Conservation (phyloP, 352 stramenopile genomes). For the Globisporangium okanoganense region DNA sequence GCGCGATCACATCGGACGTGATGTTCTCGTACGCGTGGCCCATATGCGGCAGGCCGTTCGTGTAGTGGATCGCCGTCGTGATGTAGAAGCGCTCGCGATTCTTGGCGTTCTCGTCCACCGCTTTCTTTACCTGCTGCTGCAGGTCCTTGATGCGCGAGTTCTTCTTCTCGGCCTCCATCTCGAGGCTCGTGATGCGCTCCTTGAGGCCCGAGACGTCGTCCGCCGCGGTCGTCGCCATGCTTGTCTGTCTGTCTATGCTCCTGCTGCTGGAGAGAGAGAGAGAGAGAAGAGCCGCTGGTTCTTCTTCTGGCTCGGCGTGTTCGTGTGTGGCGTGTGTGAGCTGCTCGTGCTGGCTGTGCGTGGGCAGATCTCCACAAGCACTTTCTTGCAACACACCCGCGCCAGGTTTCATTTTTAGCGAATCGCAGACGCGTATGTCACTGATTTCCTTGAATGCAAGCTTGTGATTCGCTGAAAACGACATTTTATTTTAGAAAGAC, state of each 20-base stretch:
- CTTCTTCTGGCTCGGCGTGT: no score
- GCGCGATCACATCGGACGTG: constrained; percentile 94
- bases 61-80: constrained; percentile 99
- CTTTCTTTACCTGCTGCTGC: constrained; percentile 44
- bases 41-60: constrained; percentile 96
- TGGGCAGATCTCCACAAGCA: neutral
- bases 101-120: constrained; percentile 34
- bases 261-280: neutral
- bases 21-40: constrained; percentile 99
- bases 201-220: constrained; percentile 25
- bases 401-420: neutral
- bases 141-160: constrained; percentile 25
- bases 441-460: neutral
- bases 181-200: constrained; percentile 38
- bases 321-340: neutral
- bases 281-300: neutral
- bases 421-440: neutral
- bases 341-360: neutral
- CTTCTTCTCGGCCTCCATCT: constrained; percentile 30
- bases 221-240: constrained; percentile 18
- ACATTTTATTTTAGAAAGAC: neutral
- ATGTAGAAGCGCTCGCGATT: constrained; percentile 92
- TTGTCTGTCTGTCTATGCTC: neutral
- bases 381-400: neutral
- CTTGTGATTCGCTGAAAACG: neutral